Percentiles rank a stretch among this genome's conserved stretches.
Conservation (phyloP, 2,329 filamentous ascomycete genomes). For the Aspergillus fumigatiaffinis region DNA sequence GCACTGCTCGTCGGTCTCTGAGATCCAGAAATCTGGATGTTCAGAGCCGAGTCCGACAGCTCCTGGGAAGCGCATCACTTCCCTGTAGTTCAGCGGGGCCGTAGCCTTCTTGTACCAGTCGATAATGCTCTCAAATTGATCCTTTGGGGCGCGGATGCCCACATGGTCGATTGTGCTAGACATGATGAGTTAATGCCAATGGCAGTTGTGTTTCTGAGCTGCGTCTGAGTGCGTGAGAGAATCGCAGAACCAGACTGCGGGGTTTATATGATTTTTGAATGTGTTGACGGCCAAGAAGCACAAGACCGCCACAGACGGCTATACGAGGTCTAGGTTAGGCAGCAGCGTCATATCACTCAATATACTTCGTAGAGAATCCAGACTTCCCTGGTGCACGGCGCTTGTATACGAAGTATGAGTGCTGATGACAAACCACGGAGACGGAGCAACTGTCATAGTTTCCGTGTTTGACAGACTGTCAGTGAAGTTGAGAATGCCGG, state of each 20-base stretch:
- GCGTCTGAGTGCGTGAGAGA: neutral
- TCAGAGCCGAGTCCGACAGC: slow-evolving; percentile 26
- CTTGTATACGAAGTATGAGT: no score
- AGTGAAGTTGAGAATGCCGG: no score
- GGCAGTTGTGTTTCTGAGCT: no score
- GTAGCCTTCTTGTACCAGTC: slow-evolving; percentile 28
- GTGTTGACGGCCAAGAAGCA: neutral
- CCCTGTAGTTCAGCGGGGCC: slow-evolving; percentile 26
- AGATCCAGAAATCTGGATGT: slow-evolving; percentile 31
- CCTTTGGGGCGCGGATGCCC: slow-evolving; percentile 21
- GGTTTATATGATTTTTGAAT: neutral
- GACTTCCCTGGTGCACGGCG: neutral
- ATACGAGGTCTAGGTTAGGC: neutral
- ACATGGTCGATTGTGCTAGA: slow-evolving; percentile 23
- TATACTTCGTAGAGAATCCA: neutral
- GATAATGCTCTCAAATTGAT: slow-evolving; percentile 25
- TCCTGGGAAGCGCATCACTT: slow-evolving; percentile 22
- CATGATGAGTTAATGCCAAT: neutral
- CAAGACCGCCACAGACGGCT: neutral
- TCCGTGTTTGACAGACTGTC: no score
- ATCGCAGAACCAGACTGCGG: neutral
- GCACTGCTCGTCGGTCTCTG: slow-evolving; percentile 5
- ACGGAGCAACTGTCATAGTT: no score
- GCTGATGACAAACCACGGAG: no score
- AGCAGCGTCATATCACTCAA: neutral